Percentiles rank a stretch among this genome's conserved stretches.
These are phyloP conservation scores for Phyllosticta capitalensis DNA, from an alignment of 2,329 filamentous ascomycete genomes.

Conservation along the genomic window DNA sequence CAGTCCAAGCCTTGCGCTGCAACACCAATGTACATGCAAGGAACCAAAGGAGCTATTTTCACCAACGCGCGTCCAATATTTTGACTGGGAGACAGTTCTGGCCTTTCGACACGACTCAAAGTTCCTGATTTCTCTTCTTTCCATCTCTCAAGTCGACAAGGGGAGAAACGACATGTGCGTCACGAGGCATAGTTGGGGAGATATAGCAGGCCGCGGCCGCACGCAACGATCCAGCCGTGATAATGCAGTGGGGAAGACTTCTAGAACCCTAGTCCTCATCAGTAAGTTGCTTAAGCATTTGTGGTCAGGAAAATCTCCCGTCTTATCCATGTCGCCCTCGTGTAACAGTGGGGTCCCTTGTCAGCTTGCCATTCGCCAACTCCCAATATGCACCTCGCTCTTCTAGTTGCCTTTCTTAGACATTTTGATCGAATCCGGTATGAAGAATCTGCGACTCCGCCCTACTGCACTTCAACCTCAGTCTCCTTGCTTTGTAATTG, in stretches of 20 bases:
- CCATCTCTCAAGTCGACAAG: background rate
- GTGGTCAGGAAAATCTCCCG: background rate
- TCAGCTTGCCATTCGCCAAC: background rate
- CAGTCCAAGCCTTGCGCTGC: background rate
- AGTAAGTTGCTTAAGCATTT: background rate
- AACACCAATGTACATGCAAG: background rate
- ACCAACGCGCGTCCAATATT: background rate
- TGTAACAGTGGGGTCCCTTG: background rate
- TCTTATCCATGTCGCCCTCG: background rate
- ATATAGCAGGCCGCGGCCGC: background rate
- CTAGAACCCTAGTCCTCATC: background rate
- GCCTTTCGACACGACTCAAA: background rate
- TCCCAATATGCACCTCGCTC: background rate
- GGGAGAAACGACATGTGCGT: background rate
- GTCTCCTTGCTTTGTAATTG: background rate
- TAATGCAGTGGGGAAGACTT: background rate
- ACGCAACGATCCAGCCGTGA: background rate
- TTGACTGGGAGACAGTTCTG: background rate
- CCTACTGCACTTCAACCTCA: background rate
- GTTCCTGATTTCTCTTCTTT: background rate
- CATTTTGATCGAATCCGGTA: background rate
- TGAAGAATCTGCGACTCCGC: background rate
- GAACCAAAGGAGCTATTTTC: background rate
- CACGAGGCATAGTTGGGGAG: background rate
- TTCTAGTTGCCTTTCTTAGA: background rate